phyloP scores from a whole-genome alignment of 1,139 yeast genomes.

The Pichiaceae sp. region DNA sequence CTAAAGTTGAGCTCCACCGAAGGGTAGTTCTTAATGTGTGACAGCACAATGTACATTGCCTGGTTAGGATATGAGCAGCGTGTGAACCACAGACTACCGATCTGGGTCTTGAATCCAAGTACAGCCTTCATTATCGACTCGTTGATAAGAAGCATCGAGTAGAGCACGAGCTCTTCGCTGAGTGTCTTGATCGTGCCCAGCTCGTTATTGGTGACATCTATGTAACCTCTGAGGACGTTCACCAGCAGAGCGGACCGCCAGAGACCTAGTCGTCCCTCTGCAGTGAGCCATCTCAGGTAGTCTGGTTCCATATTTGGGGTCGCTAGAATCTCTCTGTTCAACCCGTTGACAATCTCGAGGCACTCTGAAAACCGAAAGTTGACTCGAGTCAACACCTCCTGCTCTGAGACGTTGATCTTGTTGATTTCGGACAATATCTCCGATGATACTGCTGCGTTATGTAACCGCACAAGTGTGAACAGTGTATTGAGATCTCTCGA shows the following conservation, averaged over 20 bases:
- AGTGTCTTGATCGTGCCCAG: neutral
- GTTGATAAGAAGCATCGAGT: constrained; percentile 14
- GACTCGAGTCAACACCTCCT: constrained; percentile 2
- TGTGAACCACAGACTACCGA: constrained; percentile 13
- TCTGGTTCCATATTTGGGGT: constrained; percentile 1
- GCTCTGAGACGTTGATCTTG: constrained; percentile 9
- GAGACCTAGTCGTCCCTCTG: constrained; percentile 15
- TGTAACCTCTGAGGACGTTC: constrained; percentile 9
- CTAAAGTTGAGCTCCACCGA: constrained; percentile 6
- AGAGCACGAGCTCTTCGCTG: constrained; percentile 12
- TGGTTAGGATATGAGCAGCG: constrained; percentile 18
- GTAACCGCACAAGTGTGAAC: constrained; percentile 11
- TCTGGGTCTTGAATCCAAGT: constrained; percentile 7
- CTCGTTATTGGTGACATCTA: neutral
- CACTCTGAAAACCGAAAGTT: neutral
- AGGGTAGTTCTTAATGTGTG: constrained; percentile 13
- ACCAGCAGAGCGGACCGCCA: constrained; percentile 13
- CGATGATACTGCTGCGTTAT: constrained; percentile 12
- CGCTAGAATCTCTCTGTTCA: constrained; percentile 7
- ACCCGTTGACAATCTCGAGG: constrained; percentile 5
- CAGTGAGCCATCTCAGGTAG: constrained; percentile 9
- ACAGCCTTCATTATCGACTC: constrained; percentile 14
- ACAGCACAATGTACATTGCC: constrained; percentile 14
- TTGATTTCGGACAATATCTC: constrained; percentile 12
- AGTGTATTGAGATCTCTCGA: constrained; percentile 8